Evolutionary conservation across 2,329 filamentous ascomycete genomes (phyloP).

Genomic region (Tetracladium maxilliforme): DNA sequence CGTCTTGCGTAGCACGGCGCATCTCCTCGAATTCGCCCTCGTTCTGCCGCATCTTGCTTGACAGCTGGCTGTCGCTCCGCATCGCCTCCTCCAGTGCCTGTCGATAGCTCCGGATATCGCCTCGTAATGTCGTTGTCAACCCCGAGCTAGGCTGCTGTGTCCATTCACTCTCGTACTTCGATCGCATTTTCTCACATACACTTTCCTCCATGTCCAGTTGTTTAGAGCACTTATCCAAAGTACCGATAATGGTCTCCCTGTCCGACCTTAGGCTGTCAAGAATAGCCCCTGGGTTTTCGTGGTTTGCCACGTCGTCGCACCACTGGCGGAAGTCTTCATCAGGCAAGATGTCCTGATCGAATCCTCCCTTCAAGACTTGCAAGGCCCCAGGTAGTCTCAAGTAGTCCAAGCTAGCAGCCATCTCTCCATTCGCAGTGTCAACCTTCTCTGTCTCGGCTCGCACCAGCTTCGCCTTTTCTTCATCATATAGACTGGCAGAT

Average conservation of each 20-base stretch:
- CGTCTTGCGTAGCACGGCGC: conserved; percentile 73
- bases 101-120: conserved; percentile 76
- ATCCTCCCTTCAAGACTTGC: conserved; percentile 82
- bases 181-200: conserved; percentile 97
- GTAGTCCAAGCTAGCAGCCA: conserved; percentile 91
- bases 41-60: conserved; percentile 71
- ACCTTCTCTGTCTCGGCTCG: conserved; percentile 88
- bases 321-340: conserved; percentile 87
- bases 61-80: conserved; percentile 72
- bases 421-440: conserved; percentile 84
- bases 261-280: conserved; percentile 69
- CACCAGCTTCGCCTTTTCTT: conserved; percentile 93
- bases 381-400: conserved; percentile 78
- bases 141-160: conserved; percentile 90
- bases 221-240: conserved; percentile 69
- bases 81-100: conserved; percentile 82
- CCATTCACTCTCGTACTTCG: conserved; percentile 92
- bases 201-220: conserved; percentile 94
- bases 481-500: conserved; percentile 91
- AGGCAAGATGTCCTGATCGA: conserved; percentile 75
- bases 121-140: conserved; percentile 73
- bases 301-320: conserved; percentile 84
- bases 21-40: conserved; percentile 90
- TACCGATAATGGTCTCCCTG: conserved; percentile 57
- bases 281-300: conserved; percentile 63